A percentile compares a stretch with the other conserved stretches of the same genome.
phyloP scores from a whole-genome alignment of 768 basidiomycete genomes.

The Panaeolus papilionaceus region DNA sequence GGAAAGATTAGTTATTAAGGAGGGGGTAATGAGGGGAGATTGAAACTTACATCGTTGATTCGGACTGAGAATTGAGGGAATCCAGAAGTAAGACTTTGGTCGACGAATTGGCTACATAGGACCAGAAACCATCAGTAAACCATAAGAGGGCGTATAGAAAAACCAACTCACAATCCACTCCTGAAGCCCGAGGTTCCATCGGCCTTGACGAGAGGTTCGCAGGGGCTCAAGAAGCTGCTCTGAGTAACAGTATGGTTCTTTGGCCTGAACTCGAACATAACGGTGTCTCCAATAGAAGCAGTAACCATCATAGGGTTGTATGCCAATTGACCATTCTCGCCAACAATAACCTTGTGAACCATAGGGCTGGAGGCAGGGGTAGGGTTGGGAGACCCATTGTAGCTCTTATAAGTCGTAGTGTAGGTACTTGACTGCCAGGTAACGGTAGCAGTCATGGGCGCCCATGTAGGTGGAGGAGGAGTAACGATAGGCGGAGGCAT shows the following conservation, averaged over 20 bases:
- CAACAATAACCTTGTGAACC: constrained; percentile 50
- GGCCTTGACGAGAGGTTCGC: constrained; percentile 46
- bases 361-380: constrained; percentile 35
- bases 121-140: background rate
- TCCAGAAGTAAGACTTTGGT: constrained; percentile 39
- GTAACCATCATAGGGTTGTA: constrained; percentile 53
- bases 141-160: constrained; percentile 1
- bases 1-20: background rate
- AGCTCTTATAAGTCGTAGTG: constrained; percentile 49
- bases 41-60: constrained; percentile 54
- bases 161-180: constrained; percentile 49
- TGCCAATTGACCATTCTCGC: constrained; percentile 41
- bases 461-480: constrained; percentile 40
- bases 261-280: constrained; percentile 53
- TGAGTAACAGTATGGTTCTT: constrained; percentile 57
- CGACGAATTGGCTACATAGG: constrained; percentile 50
- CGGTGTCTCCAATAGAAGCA: constrained; percentile 53
- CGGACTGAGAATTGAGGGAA: constrained; percentile 60
- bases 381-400: constrained; percentile 37
- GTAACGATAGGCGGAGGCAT: constrained; percentile 25
- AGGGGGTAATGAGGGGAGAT: background rate
- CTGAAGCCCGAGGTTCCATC: constrained; percentile 50
- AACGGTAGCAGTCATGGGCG: constrained; percentile 48
- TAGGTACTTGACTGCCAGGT: constrained; percentile 36
- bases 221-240: constrained; percentile 49